Evolutionary conservation across 768 basidiomycete species (phyloP), one percentile per base, ranked within the genome.

Genomic region (Paxillus rubicundulus): DNA sequence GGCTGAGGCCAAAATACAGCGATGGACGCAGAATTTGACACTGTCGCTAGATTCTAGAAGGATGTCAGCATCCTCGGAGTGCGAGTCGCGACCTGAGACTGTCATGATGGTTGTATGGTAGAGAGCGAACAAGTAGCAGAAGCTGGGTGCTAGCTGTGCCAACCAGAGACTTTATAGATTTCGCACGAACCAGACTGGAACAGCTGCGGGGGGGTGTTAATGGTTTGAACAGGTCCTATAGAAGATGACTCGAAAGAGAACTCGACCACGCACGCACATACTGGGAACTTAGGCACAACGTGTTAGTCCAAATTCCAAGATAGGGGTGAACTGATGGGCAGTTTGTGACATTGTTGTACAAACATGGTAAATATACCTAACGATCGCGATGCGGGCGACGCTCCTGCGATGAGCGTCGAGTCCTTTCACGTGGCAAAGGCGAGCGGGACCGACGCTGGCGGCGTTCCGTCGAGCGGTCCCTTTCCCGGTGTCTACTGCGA

Each of bases 21-120:
- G 74, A 67, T 87, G 87, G 30, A 82, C 79, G 38, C 72, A 76
- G 61, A 88, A 87, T 58, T 81, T 76, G 46, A 76, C 70, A 5
- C 62, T 66, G 47, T 67, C 61, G 53, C 63, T 64, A 0, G 83
- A 79, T 17, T 77, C 72, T 52, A 86, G 72, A 52, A 80, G 61
- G 55, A 81, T 53, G 61, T 86, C 85, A 9, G 82, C 78, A 54
- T 82, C 78, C 27, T 67, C 63, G 45, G 74, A 66, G 56, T 74
- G 69, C 61, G 81, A 79, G 16, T 72, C 57, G 54, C 70, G 68
- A 58, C 60, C 59, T 20, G 55, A 17, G 45, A 62, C 57, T 14
- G 68, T 66, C 68, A 70, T 70, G 39, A 47, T 54, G 44, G 49
- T n/a, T 16, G 58, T 52, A 33, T 20, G 52, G 55, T 51, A 33